These are phyloP conservation scores for Pseudonectria buxi DNA, from an alignment of 2,329 filamentous ascomycete genomes.

Conservation along the genomic window DNA sequence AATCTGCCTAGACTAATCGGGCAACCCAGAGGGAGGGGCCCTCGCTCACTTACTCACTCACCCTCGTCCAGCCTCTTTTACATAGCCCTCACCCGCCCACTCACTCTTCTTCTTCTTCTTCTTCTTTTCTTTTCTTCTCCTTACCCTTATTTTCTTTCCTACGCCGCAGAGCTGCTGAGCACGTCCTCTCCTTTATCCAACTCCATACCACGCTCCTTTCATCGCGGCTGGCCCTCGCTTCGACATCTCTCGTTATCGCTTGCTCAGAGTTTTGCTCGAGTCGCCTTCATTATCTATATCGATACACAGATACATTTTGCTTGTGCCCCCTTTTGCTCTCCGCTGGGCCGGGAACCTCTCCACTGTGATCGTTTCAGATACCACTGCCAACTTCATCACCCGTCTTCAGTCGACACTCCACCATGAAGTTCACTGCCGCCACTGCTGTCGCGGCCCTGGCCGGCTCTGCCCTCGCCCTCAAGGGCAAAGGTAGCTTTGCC, in stretches of 20 bases:
- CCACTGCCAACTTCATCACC: background rate
- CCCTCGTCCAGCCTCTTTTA: background rate
- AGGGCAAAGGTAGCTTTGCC: slow-evolving; percentile 50
- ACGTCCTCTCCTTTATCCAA: slow-evolving; percentile 28
- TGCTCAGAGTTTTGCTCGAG: slow-evolving; percentile 19
- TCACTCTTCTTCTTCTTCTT: background rate
- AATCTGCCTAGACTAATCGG: too few relatives aligned
- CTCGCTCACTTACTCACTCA: slow-evolving; percentile 7
- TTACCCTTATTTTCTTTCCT: slow-evolving; percentile 16
- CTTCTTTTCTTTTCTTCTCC: slow-evolving; percentile 9
- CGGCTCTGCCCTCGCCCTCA: slow-evolving; percentile 32
- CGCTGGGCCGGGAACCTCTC: background rate
- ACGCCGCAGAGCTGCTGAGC: slow-evolving; percentile 25
- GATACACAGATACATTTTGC: slow-evolving; percentile 7
- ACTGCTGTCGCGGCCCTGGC: slow-evolving; percentile 32
- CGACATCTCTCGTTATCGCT: slow-evolving; percentile 20
- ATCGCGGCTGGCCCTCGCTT: slow-evolving; percentile 10
- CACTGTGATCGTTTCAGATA: background rate
- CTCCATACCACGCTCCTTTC: slow-evolving; percentile 12
- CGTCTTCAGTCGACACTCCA: slow-evolving; percentile 1
- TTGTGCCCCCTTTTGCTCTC: background rate
- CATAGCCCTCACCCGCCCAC: background rate
- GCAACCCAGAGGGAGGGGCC: background rate
- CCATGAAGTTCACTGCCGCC: slow-evolving; percentile 30
- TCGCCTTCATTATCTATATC: slow-evolving; percentile 13